A percentile compares a stretch with the other conserved stretches of the same genome.
Evolutionary conservation across 257 asterid species (phyloP).

Genomic region (Nyctanthes arbortristis): DNA sequence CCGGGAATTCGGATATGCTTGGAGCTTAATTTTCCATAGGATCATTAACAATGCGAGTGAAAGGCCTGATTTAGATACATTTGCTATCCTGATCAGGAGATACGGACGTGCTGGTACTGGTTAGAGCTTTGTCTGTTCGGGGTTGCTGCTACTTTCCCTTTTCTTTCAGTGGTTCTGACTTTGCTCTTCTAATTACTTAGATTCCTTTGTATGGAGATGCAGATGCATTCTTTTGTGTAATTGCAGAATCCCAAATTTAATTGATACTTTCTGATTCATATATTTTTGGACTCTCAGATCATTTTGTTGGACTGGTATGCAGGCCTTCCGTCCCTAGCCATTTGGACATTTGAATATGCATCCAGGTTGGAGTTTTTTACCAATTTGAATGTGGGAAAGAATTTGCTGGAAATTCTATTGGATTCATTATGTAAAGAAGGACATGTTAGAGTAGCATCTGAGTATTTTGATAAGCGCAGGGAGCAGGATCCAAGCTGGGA

Average conservation of each 20-base stretch:
- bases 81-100: conserved; percentile 70
- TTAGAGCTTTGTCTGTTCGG: background rate
- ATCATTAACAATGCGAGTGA: conserved; percentile 33
- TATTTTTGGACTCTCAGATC: conserved; percentile 6
- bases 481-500: conserved; percentile 53
- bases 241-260: background rate
- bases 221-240: background rate
- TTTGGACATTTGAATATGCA: conserved; percentile 65
- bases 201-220: background rate
- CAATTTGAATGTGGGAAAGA: conserved; percentile 32
- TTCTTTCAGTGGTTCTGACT: background rate
- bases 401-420: conserved; percentile 58
- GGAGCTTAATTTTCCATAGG: conserved; percentile 61
- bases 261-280: background rate
- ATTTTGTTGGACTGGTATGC: conserved; percentile 22
- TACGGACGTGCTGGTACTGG: conserved; percentile 72
- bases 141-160: background rate
- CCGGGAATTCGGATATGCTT: conserved; percentile 74
- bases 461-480: conserved; percentile 46
- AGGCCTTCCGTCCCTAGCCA: conserved; percentile 66
- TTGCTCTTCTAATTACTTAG: background rate
- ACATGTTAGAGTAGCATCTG: conserved; percentile 62
- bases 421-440: conserved; percentile 89
- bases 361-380: conserved; percentile 41
- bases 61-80: conserved; percentile 54